Conservation (phyloP, 2,329 filamentous ascomycete genomes). For the Pseudogymnoascus sp. region DNA sequence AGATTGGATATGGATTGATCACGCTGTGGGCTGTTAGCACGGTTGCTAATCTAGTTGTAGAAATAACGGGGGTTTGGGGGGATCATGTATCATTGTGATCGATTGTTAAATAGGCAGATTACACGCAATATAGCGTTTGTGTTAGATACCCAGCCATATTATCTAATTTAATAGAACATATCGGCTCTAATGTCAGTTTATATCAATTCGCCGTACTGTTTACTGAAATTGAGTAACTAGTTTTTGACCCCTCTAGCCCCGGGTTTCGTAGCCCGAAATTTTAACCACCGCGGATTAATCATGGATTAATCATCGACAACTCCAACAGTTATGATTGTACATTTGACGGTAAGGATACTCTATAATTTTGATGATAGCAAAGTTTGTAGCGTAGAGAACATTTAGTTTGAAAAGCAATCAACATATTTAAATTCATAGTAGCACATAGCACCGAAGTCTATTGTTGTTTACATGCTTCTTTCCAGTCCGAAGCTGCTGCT, state of each 20-base stretch:
- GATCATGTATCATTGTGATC: conserved; percentile 4
- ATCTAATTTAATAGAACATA: neutral
- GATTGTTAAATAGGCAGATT: neutral
- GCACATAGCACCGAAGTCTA: neutral
- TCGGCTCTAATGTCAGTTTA: neutral
- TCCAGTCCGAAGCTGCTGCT: neutral
- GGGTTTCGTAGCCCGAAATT: neutral
- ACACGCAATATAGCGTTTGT: neutral
- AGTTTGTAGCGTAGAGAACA: no score
- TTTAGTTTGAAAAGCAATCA: neutral
- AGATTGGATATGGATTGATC: conserved; percentile 75
- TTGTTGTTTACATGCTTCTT: conserved; percentile 6
- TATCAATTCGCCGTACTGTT: neutral
- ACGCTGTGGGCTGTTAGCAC: conserved; percentile 75
- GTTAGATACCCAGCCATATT: conserved; percentile 2
- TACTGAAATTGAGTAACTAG: neutral
- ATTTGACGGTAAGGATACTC: neutral
- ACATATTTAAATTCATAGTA: neutral
- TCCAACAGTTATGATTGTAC: neutral
- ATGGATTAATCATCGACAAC: neutral
- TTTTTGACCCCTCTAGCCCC: neutral
- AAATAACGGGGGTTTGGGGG: conserved; percentile 48
- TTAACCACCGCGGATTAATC: neutral
- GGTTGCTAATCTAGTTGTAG: conserved; percentile 69
- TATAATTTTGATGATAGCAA: neutral